These are phyloP conservation scores for Leishmania aethiopica DNA, from an alignment of 208 protist genomes.

Conservation along the genomic window DNA sequence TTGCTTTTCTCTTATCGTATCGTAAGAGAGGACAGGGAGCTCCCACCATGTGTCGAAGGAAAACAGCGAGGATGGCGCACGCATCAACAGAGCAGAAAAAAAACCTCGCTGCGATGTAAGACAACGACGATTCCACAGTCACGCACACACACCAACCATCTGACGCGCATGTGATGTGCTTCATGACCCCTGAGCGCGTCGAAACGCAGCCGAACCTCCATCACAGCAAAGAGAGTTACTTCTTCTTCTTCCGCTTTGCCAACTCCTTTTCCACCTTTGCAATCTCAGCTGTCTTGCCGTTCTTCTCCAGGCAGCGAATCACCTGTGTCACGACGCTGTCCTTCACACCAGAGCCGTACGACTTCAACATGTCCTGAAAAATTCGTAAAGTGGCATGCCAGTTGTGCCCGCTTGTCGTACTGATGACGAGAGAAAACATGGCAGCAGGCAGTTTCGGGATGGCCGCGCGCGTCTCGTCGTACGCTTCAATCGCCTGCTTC, in stretches of 20 bases:
- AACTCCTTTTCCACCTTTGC: constrained; percentile 74
- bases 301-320: constrained; percentile 69
- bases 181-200: background rate
- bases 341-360: constrained; percentile 71
- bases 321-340: constrained; percentile 81
- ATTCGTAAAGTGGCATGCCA: constrained; percentile 70
- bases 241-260: constrained; percentile 69
- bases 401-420: constrained; percentile 54
- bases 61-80: background rate
- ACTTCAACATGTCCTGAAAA: constrained; percentile 75
- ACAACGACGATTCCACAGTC: background rate
- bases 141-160: background rate
- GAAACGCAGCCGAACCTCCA: background rate
- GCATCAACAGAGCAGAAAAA: background rate
- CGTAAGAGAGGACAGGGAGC: background rate
- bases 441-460: constrained; percentile 54
- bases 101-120: background rate
- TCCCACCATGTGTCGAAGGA: background rate
- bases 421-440: constrained; percentile 74
- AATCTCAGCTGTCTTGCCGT: constrained; percentile 62
- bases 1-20: background rate
- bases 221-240: constrained; percentile 6
- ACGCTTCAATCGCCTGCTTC: constrained; percentile 58
- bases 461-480: constrained; percentile 48
- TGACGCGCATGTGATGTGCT: background rate